Base-by-base conservation (phyloP, 2,329 filamentous ascomycete genomes). In the Fusarium annulatum region DNA sequence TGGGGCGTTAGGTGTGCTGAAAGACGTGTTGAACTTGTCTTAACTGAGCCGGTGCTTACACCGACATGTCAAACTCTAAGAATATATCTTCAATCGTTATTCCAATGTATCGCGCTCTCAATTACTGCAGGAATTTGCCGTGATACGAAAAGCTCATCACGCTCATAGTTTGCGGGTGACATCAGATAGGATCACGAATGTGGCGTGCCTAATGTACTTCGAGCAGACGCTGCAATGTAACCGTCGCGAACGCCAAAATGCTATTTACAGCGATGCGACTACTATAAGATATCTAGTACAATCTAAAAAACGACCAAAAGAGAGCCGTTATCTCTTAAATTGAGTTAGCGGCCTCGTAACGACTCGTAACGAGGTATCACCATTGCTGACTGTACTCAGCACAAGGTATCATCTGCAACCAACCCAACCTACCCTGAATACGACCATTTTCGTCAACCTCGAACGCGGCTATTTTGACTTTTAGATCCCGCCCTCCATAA, bases 1-100 rank as follows among this genome's bases (percentile, higher is more conserved):
- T 66, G 77, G 71, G 19, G 80, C 78, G 11, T 38, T 81, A 3
- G 62, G 51, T 8, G 46, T 73, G 19, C 36, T 82, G 6, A 76
- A 65, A 18, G 61, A 62, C 9, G 43, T 62, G 9, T n/a, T 77
- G 2, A 18, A 41, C 0, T 34, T 76, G 33, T n/a, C 52, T 14
- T 74, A 26, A 48, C 19, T 23, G 26, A 18, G 8, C 9, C 39
- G 10, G 30, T 30, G 18, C 23, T 14, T 51, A 6, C 3, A 12
- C 1, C 26, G 14, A 15, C 43, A 15, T 11, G 14, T 6, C 26
- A 26, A 36, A 36, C 4, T 15, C 4, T 0, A 21, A 19, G 5
- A 8, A 7, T 4, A 4, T n/a, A 7, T 21, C 16, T 38, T 39
- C 2, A 11, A 7, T 9, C 7, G 6, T 28, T 5, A 9, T n/a